phyloP scores from a whole-genome alignment of 2,329 filamentous ascomycete genomes.

The Ustilaginoidea virens region DNA sequence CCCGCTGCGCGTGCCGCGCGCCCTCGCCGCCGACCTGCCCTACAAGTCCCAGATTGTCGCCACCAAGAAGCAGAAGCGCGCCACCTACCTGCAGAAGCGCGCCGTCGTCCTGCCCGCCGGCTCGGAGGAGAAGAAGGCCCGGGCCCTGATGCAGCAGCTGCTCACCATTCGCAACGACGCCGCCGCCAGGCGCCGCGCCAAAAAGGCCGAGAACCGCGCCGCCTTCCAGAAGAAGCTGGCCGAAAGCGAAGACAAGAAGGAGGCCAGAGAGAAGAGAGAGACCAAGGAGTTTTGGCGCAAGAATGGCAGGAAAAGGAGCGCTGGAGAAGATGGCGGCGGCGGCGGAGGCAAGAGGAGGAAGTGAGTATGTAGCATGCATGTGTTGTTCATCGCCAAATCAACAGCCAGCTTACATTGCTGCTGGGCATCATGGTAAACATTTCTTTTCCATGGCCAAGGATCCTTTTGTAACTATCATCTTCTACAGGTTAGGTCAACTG shows the following conservation, averaged over 20 bases:
- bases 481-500: too few relatives aligned
- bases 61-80: conserved; percentile 63
- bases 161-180: conserved; percentile 85
- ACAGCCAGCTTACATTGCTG: too few relatives aligned
- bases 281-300: conserved; percentile 83
- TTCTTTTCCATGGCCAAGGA: too few relatives aligned
- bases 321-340: conserved; percentile 23
- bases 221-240: conserved; percentile 72
- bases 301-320: conserved; percentile 60
- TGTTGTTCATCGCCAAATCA: too few relatives aligned
- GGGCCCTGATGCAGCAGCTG: conserved; percentile 84
- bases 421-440: too few relatives aligned
- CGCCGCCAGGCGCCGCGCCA: conserved; percentile 62
- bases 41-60: conserved; percentile 82
- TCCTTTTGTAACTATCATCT: too few relatives aligned
- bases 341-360: conserved; percentile 20
- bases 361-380: too few relatives aligned
- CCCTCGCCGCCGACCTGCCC: conserved; percentile 69
- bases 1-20: conserved; percentile 58
- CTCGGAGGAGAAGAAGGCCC: conserved; percentile 77
- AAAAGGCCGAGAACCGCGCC: conserved; percentile 76
- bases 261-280: conserved; percentile 76
- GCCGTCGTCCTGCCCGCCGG: conserved; percentile 69
- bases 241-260: conserved; percentile 71
- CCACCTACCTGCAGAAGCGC: conserved; percentile 89